Evolutionary conservation across 331 rosid genomes (phyloP).

Genomic region (Quercus phellos): DNA sequence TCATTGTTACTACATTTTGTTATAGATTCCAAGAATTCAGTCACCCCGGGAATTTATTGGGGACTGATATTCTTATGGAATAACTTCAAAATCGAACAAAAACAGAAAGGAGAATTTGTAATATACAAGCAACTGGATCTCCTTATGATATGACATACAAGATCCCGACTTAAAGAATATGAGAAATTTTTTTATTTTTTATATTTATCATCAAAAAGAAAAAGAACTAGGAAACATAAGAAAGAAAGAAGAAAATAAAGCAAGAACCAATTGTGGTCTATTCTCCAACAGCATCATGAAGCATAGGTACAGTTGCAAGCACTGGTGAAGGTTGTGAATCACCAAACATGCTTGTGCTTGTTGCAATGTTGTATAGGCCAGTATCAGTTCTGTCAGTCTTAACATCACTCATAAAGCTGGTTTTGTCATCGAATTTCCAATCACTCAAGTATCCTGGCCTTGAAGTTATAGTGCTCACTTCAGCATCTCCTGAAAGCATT

Average conservation of each 20-base stretch:
- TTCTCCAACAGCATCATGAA: slow-evolving; percentile 19
- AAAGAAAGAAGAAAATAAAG: neutral
- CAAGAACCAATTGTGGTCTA: slow-evolving; percentile 20
- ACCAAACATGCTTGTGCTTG: slow-evolving; percentile 29
- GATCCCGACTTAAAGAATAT: neutral
- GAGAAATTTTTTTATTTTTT: too few species aligned
- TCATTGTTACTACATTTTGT: too few species aligned
- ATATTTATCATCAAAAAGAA: neutral
- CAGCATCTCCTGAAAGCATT: slow-evolving; percentile 69
- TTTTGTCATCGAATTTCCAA: slow-evolving; percentile 50
- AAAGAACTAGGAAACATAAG: neutral
- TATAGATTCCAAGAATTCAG: too few species aligned
- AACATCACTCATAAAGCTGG: slow-evolving; percentile 10
- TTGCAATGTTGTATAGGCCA: slow-evolving; percentile 18
- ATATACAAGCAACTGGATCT: too few species aligned
- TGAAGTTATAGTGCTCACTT: slow-evolving; percentile 47
- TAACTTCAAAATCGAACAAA: too few species aligned
- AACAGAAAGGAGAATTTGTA: too few species aligned
- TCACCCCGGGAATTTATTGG: too few species aligned
- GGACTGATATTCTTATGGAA: too few species aligned
- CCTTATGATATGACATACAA: neutral
- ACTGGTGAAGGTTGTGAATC: slow-evolving; percentile 24
- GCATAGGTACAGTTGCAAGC: slow-evolving; percentile 26
- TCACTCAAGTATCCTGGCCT: slow-evolving; percentile 70
- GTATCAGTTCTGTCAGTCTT: slow-evolving; percentile 19